Conservation (phyloP, 2,329 filamentous ascomycete genomes). For the Ceratocystis papillata region DNA sequence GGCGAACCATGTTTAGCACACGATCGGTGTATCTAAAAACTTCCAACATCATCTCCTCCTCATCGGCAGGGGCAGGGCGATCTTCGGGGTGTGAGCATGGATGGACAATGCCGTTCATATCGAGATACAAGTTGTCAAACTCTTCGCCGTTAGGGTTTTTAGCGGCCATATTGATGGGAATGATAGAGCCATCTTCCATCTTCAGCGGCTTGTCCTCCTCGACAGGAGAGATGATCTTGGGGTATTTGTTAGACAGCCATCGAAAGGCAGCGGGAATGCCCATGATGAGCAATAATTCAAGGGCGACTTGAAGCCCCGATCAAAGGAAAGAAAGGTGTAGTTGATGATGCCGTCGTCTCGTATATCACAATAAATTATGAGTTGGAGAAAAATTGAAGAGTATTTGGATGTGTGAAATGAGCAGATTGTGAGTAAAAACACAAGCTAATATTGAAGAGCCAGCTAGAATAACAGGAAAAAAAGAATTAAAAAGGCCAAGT, state of each 20-base stretch:
- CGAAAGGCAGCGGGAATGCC: constrained; percentile 91
- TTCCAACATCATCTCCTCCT: constrained; percentile 99
- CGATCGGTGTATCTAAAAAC: constrained; percentile 98
- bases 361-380: neutral
- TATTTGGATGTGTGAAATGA: neutral
- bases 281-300: constrained; percentile 44
- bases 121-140: constrained; percentile 93
- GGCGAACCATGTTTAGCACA: constrained; percentile 96
- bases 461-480: neutral
- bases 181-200: constrained; percentile 66
- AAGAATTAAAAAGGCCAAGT: neutral
- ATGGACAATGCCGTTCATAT: constrained; percentile 99
- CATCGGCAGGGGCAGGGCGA: constrained; percentile 75
- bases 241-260: constrained; percentile 95
- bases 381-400: neutral
- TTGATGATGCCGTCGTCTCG: neutral
- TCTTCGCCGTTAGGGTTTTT: constrained; percentile 96
- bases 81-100: constrained; percentile 97
- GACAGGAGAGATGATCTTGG: constrained; percentile 89
- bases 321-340: neutral
- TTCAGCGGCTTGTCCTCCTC: constrained; percentile 72
- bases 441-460: neutral
- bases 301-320: neutral
- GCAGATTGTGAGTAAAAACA: neutral
- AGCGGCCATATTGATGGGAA: constrained; percentile 73